Evolutionary conservation across 1,284 basidiomycete genomes (phyloP).

Genomic region (Sutorius eximius): DNA sequence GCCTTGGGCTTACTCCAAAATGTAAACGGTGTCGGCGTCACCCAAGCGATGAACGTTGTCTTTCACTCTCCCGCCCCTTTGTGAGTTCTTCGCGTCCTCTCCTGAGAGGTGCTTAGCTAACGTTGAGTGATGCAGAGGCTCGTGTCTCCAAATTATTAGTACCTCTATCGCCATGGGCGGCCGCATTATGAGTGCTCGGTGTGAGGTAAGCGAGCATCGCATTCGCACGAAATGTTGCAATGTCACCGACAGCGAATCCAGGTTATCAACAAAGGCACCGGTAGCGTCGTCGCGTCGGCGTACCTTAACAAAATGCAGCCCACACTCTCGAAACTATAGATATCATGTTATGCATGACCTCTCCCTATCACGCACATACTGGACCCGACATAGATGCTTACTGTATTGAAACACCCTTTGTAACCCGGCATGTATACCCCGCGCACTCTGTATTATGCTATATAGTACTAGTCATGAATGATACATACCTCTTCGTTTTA

Average conservation of each 20-base stretch:
- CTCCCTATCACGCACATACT: constrained; percentile 3
- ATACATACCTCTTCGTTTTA: constrained; percentile 5
- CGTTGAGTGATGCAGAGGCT: constrained; percentile 44
- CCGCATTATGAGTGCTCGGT: constrained; percentile 65
- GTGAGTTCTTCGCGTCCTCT: constrained; percentile 39
- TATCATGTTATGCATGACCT: constrained; percentile 12
- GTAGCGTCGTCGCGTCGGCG: constrained; percentile 59
- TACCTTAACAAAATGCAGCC: constrained; percentile 72
- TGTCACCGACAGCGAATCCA: constrained; percentile 28
- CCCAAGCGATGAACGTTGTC: constrained; percentile 63
- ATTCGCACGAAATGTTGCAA: constrained; percentile 25
- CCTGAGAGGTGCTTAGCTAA: constrained; percentile 4
- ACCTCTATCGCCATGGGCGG: constrained; percentile 65
- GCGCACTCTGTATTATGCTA: constrained; percentile 24
- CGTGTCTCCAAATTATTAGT: constrained; percentile 55
- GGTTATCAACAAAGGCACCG: constrained; percentile 56
- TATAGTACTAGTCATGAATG: neutral
- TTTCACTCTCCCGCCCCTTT: constrained; percentile 65
- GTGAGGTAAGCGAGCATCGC: constrained; percentile 46
- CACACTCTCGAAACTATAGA: constrained; percentile 36
- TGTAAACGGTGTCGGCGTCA: constrained; percentile 71
- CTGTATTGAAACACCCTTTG: constrained; percentile 20
- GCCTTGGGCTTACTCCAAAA: constrained; percentile 58
- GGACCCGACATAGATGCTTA: constrained; percentile 18
- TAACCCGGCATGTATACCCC: constrained; percentile 26